Percentiles rank a stretch among this genome's conserved stretches.
These are phyloP conservation scores for Ustilago nuda DNA, from an alignment of 1,284 basidiomycete genomes.

Conservation along the genomic window DNA sequence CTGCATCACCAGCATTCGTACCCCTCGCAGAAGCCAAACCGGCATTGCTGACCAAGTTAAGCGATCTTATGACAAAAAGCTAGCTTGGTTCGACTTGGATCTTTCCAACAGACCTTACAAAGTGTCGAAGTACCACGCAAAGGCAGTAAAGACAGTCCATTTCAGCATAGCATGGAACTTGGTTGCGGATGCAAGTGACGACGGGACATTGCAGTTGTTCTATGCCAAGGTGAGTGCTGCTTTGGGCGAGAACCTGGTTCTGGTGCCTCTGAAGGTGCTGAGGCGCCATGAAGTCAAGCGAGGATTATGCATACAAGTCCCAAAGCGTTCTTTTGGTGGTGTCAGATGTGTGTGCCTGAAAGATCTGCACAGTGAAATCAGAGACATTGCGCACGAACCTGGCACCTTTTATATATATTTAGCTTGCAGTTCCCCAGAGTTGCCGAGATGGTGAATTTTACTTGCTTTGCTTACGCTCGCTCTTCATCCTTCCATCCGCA, in stretches of 20 bases:
- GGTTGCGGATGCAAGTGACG: slow-evolving; percentile 94
- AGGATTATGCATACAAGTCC: slow-evolving; percentile 72
- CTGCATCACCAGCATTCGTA: slow-evolving; percentile 5
- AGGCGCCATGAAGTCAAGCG: slow-evolving; percentile 86
- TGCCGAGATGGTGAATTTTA: slow-evolving; percentile 2
- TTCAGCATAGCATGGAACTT: slow-evolving; percentile 88
- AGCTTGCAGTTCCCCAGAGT: neutral
- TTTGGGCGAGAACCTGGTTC: slow-evolving; percentile 91
- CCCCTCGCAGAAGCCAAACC: slow-evolving; percentile 24
- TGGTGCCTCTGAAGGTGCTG: slow-evolving; percentile 96
- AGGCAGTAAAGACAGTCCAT: slow-evolving; percentile 88
- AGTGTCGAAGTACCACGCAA: slow-evolving; percentile 92
- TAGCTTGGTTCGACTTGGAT: slow-evolving; percentile 99
- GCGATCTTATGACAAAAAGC: slow-evolving; percentile 91
- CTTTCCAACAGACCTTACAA: slow-evolving; percentile 96
- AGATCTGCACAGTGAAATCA: slow-evolving; percentile 22
- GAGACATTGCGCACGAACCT: slow-evolving; percentile 19
- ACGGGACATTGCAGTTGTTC: slow-evolving; percentile 96
- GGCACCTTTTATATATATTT: neutral
- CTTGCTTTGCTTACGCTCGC: slow-evolving; percentile 5
- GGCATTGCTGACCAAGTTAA: slow-evolving; percentile 46
- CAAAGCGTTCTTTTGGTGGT: neutral
- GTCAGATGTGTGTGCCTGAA: neutral
- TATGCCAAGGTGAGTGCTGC: slow-evolving; percentile 85
- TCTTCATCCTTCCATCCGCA: neutral